Base-by-base conservation (phyloP, 2,329 filamentous ascomycete species). In the Neospermospora avenae region DNA sequence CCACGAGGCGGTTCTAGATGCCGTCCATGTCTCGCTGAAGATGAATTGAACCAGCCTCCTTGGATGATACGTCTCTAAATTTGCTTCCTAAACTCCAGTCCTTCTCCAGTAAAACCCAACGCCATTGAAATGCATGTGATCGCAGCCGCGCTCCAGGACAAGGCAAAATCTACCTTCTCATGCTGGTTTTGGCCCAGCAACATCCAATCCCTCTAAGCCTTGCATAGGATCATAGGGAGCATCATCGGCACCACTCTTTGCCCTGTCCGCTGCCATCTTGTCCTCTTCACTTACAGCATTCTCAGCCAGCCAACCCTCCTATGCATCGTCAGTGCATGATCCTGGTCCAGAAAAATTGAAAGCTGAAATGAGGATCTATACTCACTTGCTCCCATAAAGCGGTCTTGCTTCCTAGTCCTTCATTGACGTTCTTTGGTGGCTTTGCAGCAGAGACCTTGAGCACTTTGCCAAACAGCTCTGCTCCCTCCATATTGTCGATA, bases 401-500 rank as follows among this genome's bases (percentile, higher is more conserved):
- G 46, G 89, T 96, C 76, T 92, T 96, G 78, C 91, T 96, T 24
- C 93, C 93, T 46, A 99, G 75, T 0, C 93, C 92, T 73, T 96
- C 91, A 56, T 90, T 90, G 53, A 86, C 84, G 69, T 91, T 91
- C 80, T 96, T 97, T 64, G 95, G 91, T 34, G 91, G 86, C 75
- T 96, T 99, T 45, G 96, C 96, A 58, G 89, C 84, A 46, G 91
- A 93, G 55, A 98, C 93, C 74, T 93, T 96, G 74, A 99, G 88
- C 14, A 95, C 88, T 61, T 91, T 85, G 11, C 95, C 96, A 73
- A 93, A 98, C 48, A 99, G 84, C 77, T 98, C 93, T 62, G 93
- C 89, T 74, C 96, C 92, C 73, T 99, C 91, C 93, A 99, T 98
- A 73, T 99, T 99, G 80, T 98, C 92, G 74, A 99, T 96, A 54